Base-by-base conservation (phyloP, 768 basidiomycete genomes). In the Mycena crocata region DNA sequence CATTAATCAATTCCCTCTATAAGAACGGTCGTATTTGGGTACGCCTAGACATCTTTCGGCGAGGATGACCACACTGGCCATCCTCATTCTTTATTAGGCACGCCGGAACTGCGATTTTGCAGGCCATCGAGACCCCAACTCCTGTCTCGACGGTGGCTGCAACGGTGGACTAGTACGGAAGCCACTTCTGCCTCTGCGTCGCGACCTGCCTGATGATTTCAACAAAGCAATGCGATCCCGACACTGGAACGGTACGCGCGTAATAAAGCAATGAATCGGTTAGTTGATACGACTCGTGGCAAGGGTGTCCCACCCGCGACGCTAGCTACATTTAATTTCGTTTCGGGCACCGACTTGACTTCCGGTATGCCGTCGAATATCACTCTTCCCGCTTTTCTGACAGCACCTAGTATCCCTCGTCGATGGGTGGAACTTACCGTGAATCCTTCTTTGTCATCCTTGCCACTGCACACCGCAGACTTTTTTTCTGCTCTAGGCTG, bases 271-370 rank as follows among this genome's bases (percentile, higher is more conserved):
- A n/a, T n/a, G n/a, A n/a, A n/a, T n/a, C n/a, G n/a, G n/a, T n/a
- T n/a, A n/a, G n/a, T n/a, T n/a, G n/a, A n/a, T n/a, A n/a, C n/a
- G n/a, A n/a, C n/a, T n/a, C n/a, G n/a, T n/a, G n/a, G n/a, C n/a
- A n/a, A n/a, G 84, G 86, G 85, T 48, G 79, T 89, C 23, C 89
- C 90, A 37, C 91, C 91, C 54, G 90, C 87, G 17, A 84, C 86
- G 4, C 79, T 92, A 35, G 91, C 91, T 2, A 90, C 92, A 70
- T 92, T 87, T 79, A 91, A 88, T 21, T 76, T 92, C 12, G 69
- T n/a, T n/a, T 80, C 69, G 83, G 73, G 1, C 72, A 75, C 46
- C 81, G 79, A 17, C 81, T 79, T 52, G 24, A 42, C 2, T 90
- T 91, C 68, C 88, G 79, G 65, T 92, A 90, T 28, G 56, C 44